A percentile compares a stretch with the other conserved stretches of the same genome.
Evolutionary conservation across 306 rosid genomes (phyloP).

Genomic region (Quercus variabilis): DNA sequence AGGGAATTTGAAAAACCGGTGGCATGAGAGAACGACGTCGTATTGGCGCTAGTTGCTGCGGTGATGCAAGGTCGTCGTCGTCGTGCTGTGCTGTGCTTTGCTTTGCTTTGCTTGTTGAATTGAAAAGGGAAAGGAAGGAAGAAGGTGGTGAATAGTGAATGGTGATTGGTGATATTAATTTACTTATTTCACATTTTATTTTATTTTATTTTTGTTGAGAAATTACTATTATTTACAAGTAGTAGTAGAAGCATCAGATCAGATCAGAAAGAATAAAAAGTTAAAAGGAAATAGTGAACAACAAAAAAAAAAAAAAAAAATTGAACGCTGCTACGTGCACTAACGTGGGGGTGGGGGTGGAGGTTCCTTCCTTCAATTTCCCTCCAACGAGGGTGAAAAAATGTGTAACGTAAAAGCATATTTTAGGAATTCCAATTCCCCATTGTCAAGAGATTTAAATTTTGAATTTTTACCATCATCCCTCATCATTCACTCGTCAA

Average conservation of each 20-base stretch:
- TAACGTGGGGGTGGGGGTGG: not conserved
- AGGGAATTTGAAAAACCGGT: too few relatives aligned
- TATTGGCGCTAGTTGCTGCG: conserved; percentile 24
- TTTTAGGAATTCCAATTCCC: not conserved
- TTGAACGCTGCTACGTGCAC: not conserved
- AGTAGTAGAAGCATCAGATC: too few relatives aligned
- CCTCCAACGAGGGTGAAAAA: not conserved
- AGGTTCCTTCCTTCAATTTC: not conserved
- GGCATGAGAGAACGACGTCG: conserved; percentile 22
- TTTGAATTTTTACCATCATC: too few relatives aligned
- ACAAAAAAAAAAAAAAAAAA: not conserved
- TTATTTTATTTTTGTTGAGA: too few relatives aligned
- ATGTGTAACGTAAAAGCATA: not conserved
- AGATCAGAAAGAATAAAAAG: too few relatives aligned
- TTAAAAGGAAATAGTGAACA: too few relatives aligned
- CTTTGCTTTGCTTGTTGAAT: too few relatives aligned
- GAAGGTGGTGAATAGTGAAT: conserved; percentile 5
- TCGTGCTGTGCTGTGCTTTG: not conserved
- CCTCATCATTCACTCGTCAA: too few relatives aligned
- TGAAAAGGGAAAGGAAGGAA: conserved; percentile 16
- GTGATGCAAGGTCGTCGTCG: conserved; percentile 23
- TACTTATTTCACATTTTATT: too few relatives aligned
- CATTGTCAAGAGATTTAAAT: too few relatives aligned
- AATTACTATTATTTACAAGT: not conserved
- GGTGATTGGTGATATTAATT: not conserved